Percentiles rank a stretch among this genome's conserved stretches.
Evolutionary conservation across 306 rosid genomes (phyloP).

Genomic region (Chamaecrista fasciculata): DNA sequence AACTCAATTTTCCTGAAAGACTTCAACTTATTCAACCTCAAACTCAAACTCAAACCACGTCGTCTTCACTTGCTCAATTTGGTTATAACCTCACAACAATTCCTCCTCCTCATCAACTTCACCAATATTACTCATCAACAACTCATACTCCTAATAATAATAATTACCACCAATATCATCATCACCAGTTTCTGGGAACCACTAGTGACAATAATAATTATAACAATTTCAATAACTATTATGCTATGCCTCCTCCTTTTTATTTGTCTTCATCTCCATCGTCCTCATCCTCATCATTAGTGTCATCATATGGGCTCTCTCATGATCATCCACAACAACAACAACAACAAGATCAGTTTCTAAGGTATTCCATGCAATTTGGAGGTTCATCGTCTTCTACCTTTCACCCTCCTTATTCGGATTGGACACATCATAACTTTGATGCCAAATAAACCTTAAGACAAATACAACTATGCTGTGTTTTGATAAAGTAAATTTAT

Average conservation of each 20-base stretch:
- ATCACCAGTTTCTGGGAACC: constrained; percentile 27
- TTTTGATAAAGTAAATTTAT: no score
- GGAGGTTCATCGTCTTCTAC: constrained; percentile 45
- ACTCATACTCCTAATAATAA: no score
- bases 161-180: no score
- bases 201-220: no score
- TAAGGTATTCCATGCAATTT: constrained; percentile 35
- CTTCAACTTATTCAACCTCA: constrained; percentile 41
- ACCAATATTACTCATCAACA: no score
- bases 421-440: constrained; percentile 39
- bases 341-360: constrained; percentile 32
- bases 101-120: background rate
- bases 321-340: constrained; percentile 13
- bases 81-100: constrained; percentile 35
- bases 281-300: background rate
- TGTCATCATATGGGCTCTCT: no score
- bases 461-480: no score
- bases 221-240: constrained; percentile 6
- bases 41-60: background rate
- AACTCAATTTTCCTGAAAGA: constrained; percentile 84
- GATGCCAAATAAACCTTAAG: constrained; percentile 25
- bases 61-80: constrained; percentile 4
- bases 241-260: background rate
- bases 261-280: constrained; percentile 22
- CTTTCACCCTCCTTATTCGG: constrained; percentile 27